A percentile compares a stretch with the other conserved stretches of the same genome.
phyloP scores from a whole-genome alignment of 2,329 filamentous ascomycete genomes.

The Zasmidium cellare region DNA sequence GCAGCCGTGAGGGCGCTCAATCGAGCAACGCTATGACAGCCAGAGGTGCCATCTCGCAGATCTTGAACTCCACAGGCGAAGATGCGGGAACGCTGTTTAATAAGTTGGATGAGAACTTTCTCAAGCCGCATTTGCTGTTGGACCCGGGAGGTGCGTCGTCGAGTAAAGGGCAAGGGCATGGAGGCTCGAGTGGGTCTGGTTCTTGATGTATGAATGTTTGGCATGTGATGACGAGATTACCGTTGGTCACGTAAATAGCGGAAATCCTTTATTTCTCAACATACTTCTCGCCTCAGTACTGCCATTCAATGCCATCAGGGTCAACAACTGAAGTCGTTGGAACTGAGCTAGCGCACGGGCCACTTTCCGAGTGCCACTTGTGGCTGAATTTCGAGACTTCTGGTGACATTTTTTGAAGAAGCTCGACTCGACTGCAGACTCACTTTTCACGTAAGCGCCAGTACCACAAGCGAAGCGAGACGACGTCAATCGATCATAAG shows the following conservation, averaged over 20 bases:
- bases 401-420: background rate
- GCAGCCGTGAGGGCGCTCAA: slow-evolving; percentile 27
- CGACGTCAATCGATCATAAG: background rate
- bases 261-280: too few relatives aligned
- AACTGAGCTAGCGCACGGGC: background rate
- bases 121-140: slow-evolving; percentile 86
- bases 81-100: slow-evolving; percentile 89
- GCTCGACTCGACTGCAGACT: background rate
- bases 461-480: too few relatives aligned
- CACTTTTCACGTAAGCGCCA: background rate
- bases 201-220: background rate
- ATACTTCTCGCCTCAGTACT: background rate
- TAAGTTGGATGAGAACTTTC: slow-evolving; percentile 92
- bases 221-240: background rate
- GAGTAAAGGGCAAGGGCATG: slow-evolving; percentile 17
- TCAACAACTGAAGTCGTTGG: background rate
- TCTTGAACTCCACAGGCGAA: slow-evolving; percentile 74
- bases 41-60: slow-evolving; percentile 72
- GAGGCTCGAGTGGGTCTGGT: background rate
- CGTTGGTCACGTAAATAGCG: background rate
- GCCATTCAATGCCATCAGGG: background rate
- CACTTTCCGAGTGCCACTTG: background rate
- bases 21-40: slow-evolving; percentile 51
- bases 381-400: background rate
- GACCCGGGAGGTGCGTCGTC: slow-evolving; percentile 54